Base-by-base conservation (phyloP, 2,329 filamentous ascomycete genomes). In the Cadophora malorum region DNA sequence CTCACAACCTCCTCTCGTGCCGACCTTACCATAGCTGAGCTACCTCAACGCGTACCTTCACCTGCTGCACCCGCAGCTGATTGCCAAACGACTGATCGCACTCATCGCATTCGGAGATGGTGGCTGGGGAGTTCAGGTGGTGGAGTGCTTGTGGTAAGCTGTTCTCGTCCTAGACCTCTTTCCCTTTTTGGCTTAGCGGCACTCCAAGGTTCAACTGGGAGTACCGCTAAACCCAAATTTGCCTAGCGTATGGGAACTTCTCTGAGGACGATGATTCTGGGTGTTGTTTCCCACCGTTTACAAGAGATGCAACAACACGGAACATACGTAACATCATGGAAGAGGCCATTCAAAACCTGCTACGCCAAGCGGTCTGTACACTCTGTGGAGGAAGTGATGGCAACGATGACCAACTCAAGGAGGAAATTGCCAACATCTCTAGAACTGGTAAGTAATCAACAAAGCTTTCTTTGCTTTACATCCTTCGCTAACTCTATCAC, bases 381-480 rank as follows among this genome's bases (percentile, higher is more conserved):
- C 38, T 45, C 8, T 45, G 10, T 45, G 10, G 10, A 45, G 38
- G 38, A 45, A 45, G 38, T 45, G 14, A 45, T 45, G 14, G 38
- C 14, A 45, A 45, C 10, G 14, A 45, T 45, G 10, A 45, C 38
- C 16, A 45, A 45, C 38, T 45, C 38, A 45, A 45, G 14, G 50
- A 53, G 4, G 50, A 21, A 53, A 53, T 53, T 53, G 50, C 50
- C 9, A n/a, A 53, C 28, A 21, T 53, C n/a, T 53, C 50, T 53
- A 53, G 23, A 53, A 53, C n/a, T 53, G 10, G 23, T 53, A 53
- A 53, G 23, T 53, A 53, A 21, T 28, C 10, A 28, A 25, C 10
- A n/a, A 53, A 21, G n/a, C 50, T 23, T 23, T 53, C n/a, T n/a
- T n/a, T n/a, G 50, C 50, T 53, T 53, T 25, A 53, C 23, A 28